Conservation (phyloP, 2,329 filamentous ascomycete species). For the Westerdykella ornata region DNA sequence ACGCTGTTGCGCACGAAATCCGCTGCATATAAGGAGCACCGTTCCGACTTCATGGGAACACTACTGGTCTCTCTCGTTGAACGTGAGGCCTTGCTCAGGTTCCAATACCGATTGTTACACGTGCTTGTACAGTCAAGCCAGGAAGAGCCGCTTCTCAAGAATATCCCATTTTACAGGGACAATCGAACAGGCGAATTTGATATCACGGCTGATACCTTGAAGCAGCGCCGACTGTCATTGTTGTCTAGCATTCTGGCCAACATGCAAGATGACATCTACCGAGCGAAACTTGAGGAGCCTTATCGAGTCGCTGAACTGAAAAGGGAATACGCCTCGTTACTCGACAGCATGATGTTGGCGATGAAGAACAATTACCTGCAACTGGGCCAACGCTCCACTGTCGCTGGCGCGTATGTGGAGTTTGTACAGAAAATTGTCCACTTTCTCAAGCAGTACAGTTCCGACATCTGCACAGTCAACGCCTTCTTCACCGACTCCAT, state of each 20-base stretch:
- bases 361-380: slow-evolving; percentile 58
- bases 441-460: slow-evolving; percentile 55
- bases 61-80: slow-evolving; percentile 54
- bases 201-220: slow-evolving; percentile 49
- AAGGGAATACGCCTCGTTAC: slow-evolving; percentile 46
- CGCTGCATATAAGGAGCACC: slow-evolving; percentile 41
- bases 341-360: slow-evolving; percentile 52
- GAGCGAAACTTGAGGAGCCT: slow-evolving; percentile 25
- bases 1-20: slow-evolving; percentile 36
- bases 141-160: slow-evolving; percentile 46
- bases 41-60: slow-evolving; percentile 44
- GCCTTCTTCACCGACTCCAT: slow-evolving; percentile 55
- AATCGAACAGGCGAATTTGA: slow-evolving; percentile 35
- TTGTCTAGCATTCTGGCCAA: slow-evolving; percentile 53
- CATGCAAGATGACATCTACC: slow-evolving; percentile 49
- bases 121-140: slow-evolving; percentile 46
- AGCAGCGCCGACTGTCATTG: slow-evolving; percentile 48
- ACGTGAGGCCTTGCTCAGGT: slow-evolving; percentile 54
- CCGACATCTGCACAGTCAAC: slow-evolving; percentile 52
- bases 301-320: slow-evolving; percentile 32
- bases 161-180: slow-evolving; percentile 51
- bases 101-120: slow-evolving; percentile 53
- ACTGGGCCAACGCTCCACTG: slow-evolving; percentile 35
- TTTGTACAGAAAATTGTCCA: slow-evolving; percentile 57
- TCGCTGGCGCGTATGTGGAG: slow-evolving; percentile 51